These are phyloP conservation scores for Dianthus caryophyllus DNA, from an alignment of 148 eudicot species.

Conservation along the genomic window DNA sequence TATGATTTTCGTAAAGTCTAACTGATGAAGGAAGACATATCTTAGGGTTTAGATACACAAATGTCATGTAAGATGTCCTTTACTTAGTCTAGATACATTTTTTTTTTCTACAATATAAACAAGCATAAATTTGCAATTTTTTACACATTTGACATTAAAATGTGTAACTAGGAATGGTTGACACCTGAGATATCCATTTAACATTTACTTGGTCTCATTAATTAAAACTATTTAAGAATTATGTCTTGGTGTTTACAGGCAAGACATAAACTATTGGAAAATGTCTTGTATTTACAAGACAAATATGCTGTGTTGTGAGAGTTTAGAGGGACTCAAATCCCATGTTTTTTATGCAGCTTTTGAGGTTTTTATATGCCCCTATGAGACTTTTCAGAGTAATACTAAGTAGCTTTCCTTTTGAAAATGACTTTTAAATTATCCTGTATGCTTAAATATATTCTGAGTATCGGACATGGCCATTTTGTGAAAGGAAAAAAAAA, in stretches of 20 bases:
- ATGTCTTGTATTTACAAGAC: slow-evolving; percentile 24
- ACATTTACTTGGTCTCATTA: not conserved
- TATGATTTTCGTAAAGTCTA: no score
- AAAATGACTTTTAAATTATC: slow-evolving; percentile 21
- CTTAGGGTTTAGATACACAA: not conserved
- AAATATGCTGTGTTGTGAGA: not conserved
- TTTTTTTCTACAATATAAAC: no score
- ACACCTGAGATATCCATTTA: slow-evolving; percentile 6
- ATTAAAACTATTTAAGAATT: slow-evolving; percentile 8
- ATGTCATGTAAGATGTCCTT: slow-evolving; percentile 8
- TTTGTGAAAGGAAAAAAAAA: no score
- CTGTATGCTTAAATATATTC: slow-evolving; percentile 4
- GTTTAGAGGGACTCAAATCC: slow-evolving; percentile 8
- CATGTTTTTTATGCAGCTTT: slow-evolving; percentile 22
- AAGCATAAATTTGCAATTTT: not conserved
- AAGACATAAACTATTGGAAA: slow-evolving; percentile 20
- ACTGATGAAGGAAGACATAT: slow-evolving; percentile 1
- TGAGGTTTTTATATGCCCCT: slow-evolving; percentile 23
- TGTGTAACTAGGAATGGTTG: not conserved
- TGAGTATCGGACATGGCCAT: not conserved
- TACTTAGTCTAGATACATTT: slow-evolving; percentile 9
- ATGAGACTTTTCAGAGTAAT: slow-evolving; percentile 25
- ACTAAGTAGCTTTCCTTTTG: not conserved
- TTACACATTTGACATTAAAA: not conserved
- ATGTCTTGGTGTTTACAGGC: slow-evolving; percentile 25